Percentiles rank a stretch among this genome's conserved stretches.
Evolutionary conservation across 345 rosid species (phyloP).

Genomic region (Pugionium dolabratum): DNA sequence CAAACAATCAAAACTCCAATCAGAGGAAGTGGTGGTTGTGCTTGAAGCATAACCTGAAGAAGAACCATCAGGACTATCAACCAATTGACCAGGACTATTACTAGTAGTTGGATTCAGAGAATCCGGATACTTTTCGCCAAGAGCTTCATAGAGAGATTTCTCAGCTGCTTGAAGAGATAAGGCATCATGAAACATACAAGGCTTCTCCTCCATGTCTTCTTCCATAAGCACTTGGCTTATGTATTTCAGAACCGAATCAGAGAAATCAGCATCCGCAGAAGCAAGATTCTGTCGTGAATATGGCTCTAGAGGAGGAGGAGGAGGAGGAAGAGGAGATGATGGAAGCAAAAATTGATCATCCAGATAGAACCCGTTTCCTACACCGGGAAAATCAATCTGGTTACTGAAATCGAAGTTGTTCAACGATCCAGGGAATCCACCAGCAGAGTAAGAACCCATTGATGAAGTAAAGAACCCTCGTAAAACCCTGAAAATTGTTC

Average conservation of each 20-base stretch:
- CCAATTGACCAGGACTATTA: slow-evolving; percentile 44
- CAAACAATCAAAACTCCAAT: slow-evolving; percentile 50
- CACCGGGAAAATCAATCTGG: slow-evolving; percentile 22
- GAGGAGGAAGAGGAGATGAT: slow-evolving; percentile 3
- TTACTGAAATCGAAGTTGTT: slow-evolving; percentile 36
- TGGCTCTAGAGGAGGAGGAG: slow-evolving; percentile 28
- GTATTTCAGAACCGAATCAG: slow-evolving; percentile 59
- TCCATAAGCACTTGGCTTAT: slow-evolving; percentile 77
- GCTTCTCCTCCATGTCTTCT: slow-evolving; percentile 63
- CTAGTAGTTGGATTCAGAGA: slow-evolving; percentile 25
- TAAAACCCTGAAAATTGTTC: slow-evolving; percentile 25
- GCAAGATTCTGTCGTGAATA: slow-evolving; percentile 37
- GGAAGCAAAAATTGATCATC: slow-evolving; percentile 39
- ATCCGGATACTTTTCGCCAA: slow-evolving; percentile 58
- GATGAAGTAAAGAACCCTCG: slow-evolving; percentile 24
- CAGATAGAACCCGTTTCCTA: slow-evolving; percentile 40
- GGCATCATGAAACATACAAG: slow-evolving; percentile 61
- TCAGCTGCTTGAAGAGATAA: slow-evolving; percentile 77
- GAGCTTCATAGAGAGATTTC: slow-evolving; percentile 65
- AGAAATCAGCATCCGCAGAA: slow-evolving; percentile 50
- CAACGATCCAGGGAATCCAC: slow-evolving; percentile 34
- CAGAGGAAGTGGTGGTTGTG: slow-evolving; percentile 40
- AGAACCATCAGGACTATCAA: slow-evolving; percentile 41
- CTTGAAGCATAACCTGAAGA: slow-evolving; percentile 42
- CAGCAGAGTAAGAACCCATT: slow-evolving; percentile 40